phyloP scores from a whole-genome alignment of 176 grass and related monocot genomes.

The Metroxylon sagu region DNA sequence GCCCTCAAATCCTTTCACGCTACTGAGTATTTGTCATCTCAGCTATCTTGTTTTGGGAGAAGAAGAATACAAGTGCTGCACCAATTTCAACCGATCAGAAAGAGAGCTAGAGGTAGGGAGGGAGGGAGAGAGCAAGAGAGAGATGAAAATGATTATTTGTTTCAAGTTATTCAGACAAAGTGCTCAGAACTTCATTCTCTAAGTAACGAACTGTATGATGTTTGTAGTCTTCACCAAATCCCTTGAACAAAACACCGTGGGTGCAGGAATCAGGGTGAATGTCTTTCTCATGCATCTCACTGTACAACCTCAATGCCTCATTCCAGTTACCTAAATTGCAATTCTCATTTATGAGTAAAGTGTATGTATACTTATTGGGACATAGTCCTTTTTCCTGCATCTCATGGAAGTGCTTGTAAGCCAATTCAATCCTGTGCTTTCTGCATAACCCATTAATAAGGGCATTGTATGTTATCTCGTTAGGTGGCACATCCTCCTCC shows the following conservation, averaged over 20 bases:
- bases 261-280: constrained; percentile 49
- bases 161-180: constrained; percentile 21
- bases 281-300: constrained; percentile 57
- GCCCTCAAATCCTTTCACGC: too few relatives aligned
- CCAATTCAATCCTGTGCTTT: constrained; percentile 38
- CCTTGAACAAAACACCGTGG: constrained; percentile 46
- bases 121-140: constrained; percentile 15
- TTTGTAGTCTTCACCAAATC: constrained; percentile 47
- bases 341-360: constrained; percentile 52
- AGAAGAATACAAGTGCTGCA: too few relatives aligned
- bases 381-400: constrained; percentile 47
- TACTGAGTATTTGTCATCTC: too few relatives aligned
- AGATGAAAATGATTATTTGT: constrained; percentile 21
- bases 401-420: constrained; percentile 49
- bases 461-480: constrained; percentile 69
- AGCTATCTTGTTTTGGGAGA: too few relatives aligned
- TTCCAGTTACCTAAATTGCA: constrained; percentile 48
- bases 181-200: constrained; percentile 63
- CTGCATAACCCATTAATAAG: constrained; percentile 59
- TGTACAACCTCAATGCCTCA: constrained; percentile 51
- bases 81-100: too few relatives aligned
- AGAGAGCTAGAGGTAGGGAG: not conserved
- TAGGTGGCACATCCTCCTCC: constrained; percentile 39
- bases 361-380: constrained; percentile 69
- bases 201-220: constrained; percentile 40